These are phyloP conservation scores for Cardamine occulta DNA, from an alignment of 345 rosid genomes.

Conservation along the genomic window DNA sequence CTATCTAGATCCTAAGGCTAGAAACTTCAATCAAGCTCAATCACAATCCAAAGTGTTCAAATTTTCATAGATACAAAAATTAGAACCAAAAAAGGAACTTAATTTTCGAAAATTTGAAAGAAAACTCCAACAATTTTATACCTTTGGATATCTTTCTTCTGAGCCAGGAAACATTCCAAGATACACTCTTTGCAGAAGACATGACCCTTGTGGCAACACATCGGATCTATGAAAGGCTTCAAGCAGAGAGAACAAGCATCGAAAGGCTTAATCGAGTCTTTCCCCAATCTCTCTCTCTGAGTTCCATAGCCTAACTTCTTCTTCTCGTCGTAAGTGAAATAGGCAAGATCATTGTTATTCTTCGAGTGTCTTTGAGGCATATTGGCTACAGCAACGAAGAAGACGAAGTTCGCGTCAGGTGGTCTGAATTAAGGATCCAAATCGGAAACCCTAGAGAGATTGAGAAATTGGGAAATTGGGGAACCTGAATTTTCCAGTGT, in stretches of 20 bases:
- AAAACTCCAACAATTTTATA: slow-evolving; percentile 16
- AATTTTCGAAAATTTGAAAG: neutral
- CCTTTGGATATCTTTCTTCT: slow-evolving; percentile 92
- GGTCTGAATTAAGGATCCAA: slow-evolving; percentile 4
- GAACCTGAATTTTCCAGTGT: slow-evolving; percentile 5
- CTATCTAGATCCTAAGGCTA: slow-evolving; percentile 2
- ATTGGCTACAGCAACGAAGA: neutral
- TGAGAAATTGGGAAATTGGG: slow-evolving; percentile 14
- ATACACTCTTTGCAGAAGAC: slow-evolving; percentile 91
- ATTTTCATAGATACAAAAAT: neutral
- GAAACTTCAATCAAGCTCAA: slow-evolving; percentile 16
- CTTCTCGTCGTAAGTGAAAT: slow-evolving; percentile 98
- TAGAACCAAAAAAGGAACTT: neutral
- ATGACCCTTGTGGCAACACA: slow-evolving; percentile 94
- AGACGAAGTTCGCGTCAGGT: slow-evolving; percentile 4
- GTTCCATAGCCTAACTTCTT: slow-evolving; percentile 92
- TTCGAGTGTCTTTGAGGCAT: slow-evolving; percentile 99
- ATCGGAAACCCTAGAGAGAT: slow-evolving; percentile 46
- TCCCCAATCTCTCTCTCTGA: slow-evolving; percentile 93
- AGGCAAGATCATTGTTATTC: slow-evolving; percentile 95
- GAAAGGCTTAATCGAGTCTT: slow-evolving; percentile 92
- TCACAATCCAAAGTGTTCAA: neutral
- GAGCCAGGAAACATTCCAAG: slow-evolving; percentile 81
- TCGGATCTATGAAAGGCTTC: slow-evolving; percentile 83
- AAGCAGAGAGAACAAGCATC: slow-evolving; percentile 95